These are phyloP conservation scores for Apiosordaria backusii DNA, from an alignment of 495 filamentous ascomycete genomes.

Conservation along the genomic window DNA sequence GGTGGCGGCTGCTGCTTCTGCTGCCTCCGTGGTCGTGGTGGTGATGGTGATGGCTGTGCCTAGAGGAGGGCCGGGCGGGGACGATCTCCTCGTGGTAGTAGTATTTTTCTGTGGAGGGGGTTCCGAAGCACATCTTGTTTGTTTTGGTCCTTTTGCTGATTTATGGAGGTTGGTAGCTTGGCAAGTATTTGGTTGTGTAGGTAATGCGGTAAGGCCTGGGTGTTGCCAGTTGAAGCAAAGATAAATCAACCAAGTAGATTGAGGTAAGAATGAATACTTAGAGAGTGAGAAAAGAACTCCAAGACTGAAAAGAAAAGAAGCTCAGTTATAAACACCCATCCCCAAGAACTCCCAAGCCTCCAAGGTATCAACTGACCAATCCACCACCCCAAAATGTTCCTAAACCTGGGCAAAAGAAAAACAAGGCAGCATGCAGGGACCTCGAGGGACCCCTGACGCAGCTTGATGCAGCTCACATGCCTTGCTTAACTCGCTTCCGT, in stretches of 20 bases:
- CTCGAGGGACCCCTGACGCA: constrained; percentile 9
- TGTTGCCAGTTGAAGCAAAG: too few species aligned
- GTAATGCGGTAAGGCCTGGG: neutral
- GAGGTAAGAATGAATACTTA: neutral
- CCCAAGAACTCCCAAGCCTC: neutral
- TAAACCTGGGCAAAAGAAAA: neutral
- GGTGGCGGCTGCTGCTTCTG: constrained; percentile 14
- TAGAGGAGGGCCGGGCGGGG: constrained; percentile 33
- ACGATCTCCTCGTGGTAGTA: constrained; percentile 51
- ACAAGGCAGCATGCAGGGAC: constrained; percentile 11
- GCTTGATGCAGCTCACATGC: neutral
- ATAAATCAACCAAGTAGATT: neutral
- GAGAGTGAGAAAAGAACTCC: neutral
- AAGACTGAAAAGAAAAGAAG: neutral
- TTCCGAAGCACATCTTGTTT: constrained; percentile 43
- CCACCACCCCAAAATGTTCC: neutral
- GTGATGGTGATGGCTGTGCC: constrained; percentile 34
- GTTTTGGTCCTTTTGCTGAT: neutral
- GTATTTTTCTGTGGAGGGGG: constrained; percentile 38
- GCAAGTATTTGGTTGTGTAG: too few species aligned
- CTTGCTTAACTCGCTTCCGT: neutral
- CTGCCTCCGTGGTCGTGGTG: constrained; percentile 20
- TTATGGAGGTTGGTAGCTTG: neutral
- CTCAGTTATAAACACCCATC: neutral
- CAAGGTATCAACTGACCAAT: neutral